Base-by-base conservation (phyloP, 78 protist species). In the Thecamonas trahens region DNA sequence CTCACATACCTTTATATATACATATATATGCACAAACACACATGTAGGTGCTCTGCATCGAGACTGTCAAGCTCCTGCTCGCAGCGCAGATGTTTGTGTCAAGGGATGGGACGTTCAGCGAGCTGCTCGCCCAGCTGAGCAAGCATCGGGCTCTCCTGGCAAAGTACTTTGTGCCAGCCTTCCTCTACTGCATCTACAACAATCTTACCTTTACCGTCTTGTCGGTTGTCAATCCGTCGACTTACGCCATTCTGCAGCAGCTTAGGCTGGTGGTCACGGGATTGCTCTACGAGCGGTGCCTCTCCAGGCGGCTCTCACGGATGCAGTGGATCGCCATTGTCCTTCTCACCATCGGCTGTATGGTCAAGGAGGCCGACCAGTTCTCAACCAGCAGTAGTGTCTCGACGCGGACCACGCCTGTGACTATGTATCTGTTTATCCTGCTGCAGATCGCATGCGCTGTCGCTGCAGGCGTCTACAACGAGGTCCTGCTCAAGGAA, bases 401-500 rank as follows among this genome's bases (percentile, higher is more conserved):
- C 34, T 53, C 24, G 28, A 26, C 18, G 28, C 28, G 28, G 59
- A 26, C 18, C 68, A 40, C n/a, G 50, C 22, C 9, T 45, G 60
- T 18, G 53, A 5, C 49, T 42, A 44, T 1, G 40, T 38, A 28
- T n/a, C 38, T 65, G 9, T 3, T 20, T 14, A 3, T 1, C 40
- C 34, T 6, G 38, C 11, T 37, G 26, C 76, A 71, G 64, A 55
- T 39, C 17, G 37, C 3, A 3, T 14, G 58, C 47, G 35, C 53
- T 9, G 28, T 8, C 15, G 50, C 61, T 40, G 74, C 84, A 1
- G 70, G 74, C 26, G 77, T 78, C 13, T 68, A 67, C 71, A 78
- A 70, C 70, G 84, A 78, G 70, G 3, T 38, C 17, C 84, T 78
- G 39, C 84, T 78, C 53, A 78, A 78, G 72, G 53, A 31, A 47